Percentiles rank a stretch among this genome's conserved stretches.
phyloP scores from a whole-genome alignment of 2,329 filamentous ascomycete species.

The Rhytidhysteron rufulum region DNA sequence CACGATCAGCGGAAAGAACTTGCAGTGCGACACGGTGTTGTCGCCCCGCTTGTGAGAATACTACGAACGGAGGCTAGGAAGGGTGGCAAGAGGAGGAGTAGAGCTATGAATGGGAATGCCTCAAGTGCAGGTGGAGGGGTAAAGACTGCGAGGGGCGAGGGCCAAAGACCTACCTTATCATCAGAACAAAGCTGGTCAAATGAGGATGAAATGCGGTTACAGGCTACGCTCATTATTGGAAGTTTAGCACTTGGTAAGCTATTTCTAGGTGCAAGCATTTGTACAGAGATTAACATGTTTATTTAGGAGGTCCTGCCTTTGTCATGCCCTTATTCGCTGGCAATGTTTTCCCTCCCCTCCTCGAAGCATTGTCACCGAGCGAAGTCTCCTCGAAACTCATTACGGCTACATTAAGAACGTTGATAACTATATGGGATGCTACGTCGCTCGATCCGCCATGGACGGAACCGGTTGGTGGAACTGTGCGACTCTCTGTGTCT shows the following conservation, averaged over 20 bases:
- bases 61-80: slow-evolving; percentile 43
- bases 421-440: slow-evolving; percentile 69
- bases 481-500: slow-evolving; percentile 54
- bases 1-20: slow-evolving; percentile 82
- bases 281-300: slow-evolving; percentile 13
- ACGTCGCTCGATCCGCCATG: slow-evolving; percentile 53
- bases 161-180: too few species aligned
- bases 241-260: slow-evolving; percentile 75
- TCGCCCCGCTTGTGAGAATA: slow-evolving; percentile 58
- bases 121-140: slow-evolving; percentile 11
- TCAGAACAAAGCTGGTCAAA: too few species aligned
- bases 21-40: slow-evolving; percentile 67
- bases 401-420: slow-evolving; percentile 67
- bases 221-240: slow-evolving; percentile 79
- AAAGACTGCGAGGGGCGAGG: slow-evolving; percentile 15
- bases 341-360: slow-evolving; percentile 63
- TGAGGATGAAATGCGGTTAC: slow-evolving; percentile 66
- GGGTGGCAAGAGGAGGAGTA: slow-evolving; percentile 46
- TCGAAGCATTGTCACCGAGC: slow-evolving; percentile 64
- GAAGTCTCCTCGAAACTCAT: slow-evolving; percentile 64
- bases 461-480: slow-evolving; percentile 46
- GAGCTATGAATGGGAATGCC: slow-evolving; percentile 38
- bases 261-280: slow-evolving; percentile 1
- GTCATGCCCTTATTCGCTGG: slow-evolving; percentile 69
- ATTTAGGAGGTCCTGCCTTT: slow-evolving; percentile 72